These are phyloP conservation scores for Logfia minima DNA, from an alignment of 129 eudicot species.

Conservation along the genomic window DNA sequence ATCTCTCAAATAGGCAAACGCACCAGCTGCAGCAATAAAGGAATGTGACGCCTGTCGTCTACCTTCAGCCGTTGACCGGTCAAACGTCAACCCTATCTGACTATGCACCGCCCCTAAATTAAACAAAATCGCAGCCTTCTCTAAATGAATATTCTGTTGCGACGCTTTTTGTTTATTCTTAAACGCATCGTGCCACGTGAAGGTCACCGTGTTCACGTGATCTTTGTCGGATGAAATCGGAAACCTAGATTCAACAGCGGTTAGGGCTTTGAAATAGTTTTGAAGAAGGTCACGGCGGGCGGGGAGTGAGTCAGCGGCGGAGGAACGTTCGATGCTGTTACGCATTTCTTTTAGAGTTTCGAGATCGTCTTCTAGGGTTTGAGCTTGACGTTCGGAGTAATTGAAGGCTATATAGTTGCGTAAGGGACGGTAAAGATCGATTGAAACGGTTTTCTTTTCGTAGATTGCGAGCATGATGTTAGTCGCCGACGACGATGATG, in stretches of 20 bases:
- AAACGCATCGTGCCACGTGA: slow-evolving; percentile 91
- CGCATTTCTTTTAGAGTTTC: slow-evolving; percentile 72
- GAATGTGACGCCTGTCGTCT: slow-evolving; percentile 75
- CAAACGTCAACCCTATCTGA: slow-evolving; percentile 75
- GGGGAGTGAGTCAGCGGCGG: slow-evolving; percentile 55
- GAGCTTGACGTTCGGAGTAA: slow-evolving; percentile 96
- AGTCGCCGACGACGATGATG: slow-evolving; percentile 60
- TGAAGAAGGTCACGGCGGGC: slow-evolving; percentile 78
- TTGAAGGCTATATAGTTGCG: slow-evolving; percentile 85
- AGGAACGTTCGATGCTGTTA: slow-evolving; percentile 49
- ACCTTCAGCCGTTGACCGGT: slow-evolving; percentile 75
- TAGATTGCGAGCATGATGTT: slow-evolving; percentile 82
- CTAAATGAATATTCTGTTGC: slow-evolving; percentile 79
- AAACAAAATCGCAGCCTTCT: slow-evolving; percentile 88
- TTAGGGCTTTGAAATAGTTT: slow-evolving; percentile 74
- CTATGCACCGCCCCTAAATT: slow-evolving; percentile 94
- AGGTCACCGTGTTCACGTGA: slow-evolving; percentile 68
- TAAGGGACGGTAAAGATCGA: slow-evolving; percentile 86
- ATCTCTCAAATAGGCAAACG: slow-evolving; percentile 83
- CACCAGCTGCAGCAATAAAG: slow-evolving; percentile 86
- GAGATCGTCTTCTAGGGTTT: slow-evolving; percentile 91
- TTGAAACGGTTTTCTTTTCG: slow-evolving; percentile 75
- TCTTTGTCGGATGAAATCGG: slow-evolving; percentile 82
- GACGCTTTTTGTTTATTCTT: slow-evolving; percentile 64
- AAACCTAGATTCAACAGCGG: slow-evolving; percentile 77